Evolutionary conservation across 2,329 filamentous ascomycete genomes (phyloP).

Genomic region (Ophiostoma novo-ulmi): DNA sequence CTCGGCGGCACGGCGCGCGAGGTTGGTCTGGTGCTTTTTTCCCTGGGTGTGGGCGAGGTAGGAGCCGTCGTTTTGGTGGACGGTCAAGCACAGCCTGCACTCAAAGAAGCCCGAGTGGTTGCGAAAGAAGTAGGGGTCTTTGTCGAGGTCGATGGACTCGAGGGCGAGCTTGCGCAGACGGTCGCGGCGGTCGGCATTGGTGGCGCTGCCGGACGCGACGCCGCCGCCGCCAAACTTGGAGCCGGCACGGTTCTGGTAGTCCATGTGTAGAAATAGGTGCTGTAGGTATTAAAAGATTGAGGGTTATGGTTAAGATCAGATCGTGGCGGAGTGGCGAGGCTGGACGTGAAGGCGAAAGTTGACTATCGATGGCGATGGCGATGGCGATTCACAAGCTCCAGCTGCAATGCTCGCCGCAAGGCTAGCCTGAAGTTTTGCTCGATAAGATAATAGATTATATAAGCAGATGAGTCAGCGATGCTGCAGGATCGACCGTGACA

Average conservation of each 20-base stretch:
- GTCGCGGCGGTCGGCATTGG: constrained; percentile 94
- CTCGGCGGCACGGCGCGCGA: constrained; percentile 89
- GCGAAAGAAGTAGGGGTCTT: constrained; percentile 99
- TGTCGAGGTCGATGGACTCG: constrained; percentile 97
- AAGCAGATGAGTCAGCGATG: background rate
- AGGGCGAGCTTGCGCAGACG: constrained; percentile 96
- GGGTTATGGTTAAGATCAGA: background rate
- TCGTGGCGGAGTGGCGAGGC: background rate
- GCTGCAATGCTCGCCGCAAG: background rate
- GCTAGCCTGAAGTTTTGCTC: constrained; percentile 1
- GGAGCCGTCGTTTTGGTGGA: constrained; percentile 97
- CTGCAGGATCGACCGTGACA: background rate
- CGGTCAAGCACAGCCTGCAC: constrained; percentile 91
- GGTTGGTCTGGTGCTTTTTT: constrained; percentile 97
- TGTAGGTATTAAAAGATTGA: background rate
- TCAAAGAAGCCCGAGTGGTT: constrained; percentile 98
- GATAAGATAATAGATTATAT: constrained; percentile 11
- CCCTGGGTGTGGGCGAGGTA: constrained; percentile 98
- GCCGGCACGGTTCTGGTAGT: constrained; percentile 85
- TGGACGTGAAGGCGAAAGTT: background rate
- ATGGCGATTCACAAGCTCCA: background rate
- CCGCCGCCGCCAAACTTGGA: constrained; percentile 98
- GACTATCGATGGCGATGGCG: constrained; percentile 8
- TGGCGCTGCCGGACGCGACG: constrained; percentile 86
- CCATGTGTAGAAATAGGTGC: constrained; percentile 43